These are phyloP conservation scores for Xylaria sp. DNA, from an alignment of 2,329 filamentous ascomycete species.

Conservation along the genomic window DNA sequence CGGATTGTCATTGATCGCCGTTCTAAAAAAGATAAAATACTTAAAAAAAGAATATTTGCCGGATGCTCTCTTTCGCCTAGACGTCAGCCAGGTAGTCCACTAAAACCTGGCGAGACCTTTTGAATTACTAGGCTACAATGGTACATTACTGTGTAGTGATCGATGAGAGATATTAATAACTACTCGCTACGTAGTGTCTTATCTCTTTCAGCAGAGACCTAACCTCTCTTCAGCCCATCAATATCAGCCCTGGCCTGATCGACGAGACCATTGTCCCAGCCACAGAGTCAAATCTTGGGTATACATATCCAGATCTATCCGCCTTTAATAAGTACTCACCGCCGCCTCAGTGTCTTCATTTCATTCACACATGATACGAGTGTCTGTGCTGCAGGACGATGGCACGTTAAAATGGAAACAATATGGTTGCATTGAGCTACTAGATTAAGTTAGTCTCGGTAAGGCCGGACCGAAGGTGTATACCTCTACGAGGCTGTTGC, in stretches of 20 bases:
- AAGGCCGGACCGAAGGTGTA: slow-evolving; percentile 32
- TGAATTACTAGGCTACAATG: background rate
- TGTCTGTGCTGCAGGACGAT: slow-evolving; percentile 15
- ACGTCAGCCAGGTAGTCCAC: slow-evolving; percentile 6
- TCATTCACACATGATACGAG: slow-evolving; percentile 6
- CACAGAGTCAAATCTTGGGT: background rate
- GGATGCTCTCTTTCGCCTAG: slow-evolving; percentile 14
- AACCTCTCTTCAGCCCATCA: background rate
- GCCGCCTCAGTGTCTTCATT: background rate
- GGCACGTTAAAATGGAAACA: slow-evolving; percentile 4
- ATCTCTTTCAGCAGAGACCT: background rate
- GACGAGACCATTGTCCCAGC: background rate
- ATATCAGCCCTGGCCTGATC: background rate
- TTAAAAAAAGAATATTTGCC: slow-evolving; percentile 9
- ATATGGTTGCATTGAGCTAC: slow-evolving; percentile 14
- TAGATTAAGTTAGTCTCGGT: slow-evolving; percentile 36
- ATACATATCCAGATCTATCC: background rate
- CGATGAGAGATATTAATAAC: slow-evolving; percentile 10
- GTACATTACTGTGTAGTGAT: background rate
- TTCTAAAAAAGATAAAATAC: background rate
- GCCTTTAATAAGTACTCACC: background rate
- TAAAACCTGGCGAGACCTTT: background rate
- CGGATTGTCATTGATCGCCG: slow-evolving; percentile 14
- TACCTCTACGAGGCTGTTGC: slow-evolving; percentile 12
- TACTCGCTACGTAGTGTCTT: background rate